phyloP scores from a whole-genome alignment of 495 filamentous ascomycete species.

The Usnea hakonensis region DNA sequence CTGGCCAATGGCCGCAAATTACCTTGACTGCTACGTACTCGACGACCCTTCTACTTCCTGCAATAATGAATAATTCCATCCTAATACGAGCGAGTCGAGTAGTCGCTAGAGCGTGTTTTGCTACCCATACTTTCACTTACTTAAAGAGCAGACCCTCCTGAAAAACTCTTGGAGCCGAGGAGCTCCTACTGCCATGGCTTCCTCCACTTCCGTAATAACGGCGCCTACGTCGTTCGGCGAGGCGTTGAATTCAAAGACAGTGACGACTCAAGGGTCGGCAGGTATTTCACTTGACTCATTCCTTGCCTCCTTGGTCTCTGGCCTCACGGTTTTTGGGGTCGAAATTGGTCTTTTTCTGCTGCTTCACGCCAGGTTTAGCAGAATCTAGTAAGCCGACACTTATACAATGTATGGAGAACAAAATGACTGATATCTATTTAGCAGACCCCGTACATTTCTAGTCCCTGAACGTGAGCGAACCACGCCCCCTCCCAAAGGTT shows the following conservation, averaged over 20 bases:
- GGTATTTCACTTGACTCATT: constrained; percentile 46
- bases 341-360: constrained; percentile 71
- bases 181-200: constrained; percentile 3
- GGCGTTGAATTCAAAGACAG: constrained; percentile 35
- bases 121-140: neutral
- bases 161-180: neutral
- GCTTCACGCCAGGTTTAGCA: constrained; percentile 65
- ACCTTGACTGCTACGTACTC: too few species aligned
- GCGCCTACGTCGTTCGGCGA: constrained; percentile 32
- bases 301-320: constrained; percentile 64
- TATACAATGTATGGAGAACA: neutral
- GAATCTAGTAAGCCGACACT: constrained; percentile 67
- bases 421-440: constrained; percentile 31
- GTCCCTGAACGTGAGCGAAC: constrained; percentile 83
- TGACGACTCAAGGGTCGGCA: constrained; percentile 42
- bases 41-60: neutral
- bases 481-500: constrained; percentile 57
- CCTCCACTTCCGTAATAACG: constrained; percentile 13
- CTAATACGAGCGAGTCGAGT: constrained; percentile 1
- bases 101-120: neutral
- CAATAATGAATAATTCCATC: neutral
- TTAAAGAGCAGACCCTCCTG: neutral
- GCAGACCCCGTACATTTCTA: constrained; percentile 81
- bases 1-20: too few species aligned
- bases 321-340: constrained; percentile 66